A percentile compares a stretch with the other conserved stretches of the same genome.
These are phyloP conservation scores for Lolium multiflorum DNA, from an alignment of 176 grass and related monocot genomes.

Conservation along the genomic window DNA sequence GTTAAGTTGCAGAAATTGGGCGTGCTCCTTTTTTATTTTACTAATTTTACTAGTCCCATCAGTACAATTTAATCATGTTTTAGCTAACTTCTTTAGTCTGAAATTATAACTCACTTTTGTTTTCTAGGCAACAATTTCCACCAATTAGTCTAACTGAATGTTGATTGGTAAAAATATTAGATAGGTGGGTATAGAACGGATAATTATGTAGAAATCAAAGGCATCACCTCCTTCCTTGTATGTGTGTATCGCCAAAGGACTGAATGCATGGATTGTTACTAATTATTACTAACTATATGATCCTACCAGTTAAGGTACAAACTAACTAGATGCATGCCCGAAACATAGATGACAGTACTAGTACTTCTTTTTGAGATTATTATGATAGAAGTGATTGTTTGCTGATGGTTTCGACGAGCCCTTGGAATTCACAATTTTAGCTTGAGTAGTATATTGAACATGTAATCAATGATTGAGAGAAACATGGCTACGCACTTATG, in stretches of 20 bases:
- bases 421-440: neutral
- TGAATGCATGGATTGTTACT: neutral
- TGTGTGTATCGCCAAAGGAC: neutral
- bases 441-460: neutral
- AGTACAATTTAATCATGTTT: slow-evolving; percentile 7
- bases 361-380: neutral
- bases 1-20: neutral
- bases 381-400: neutral
- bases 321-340: neutral
- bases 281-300: neutral
- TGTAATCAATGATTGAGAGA: neutral
- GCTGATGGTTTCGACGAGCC: neutral
- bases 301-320: neutral
- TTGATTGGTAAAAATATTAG: neutral
- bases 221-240: neutral
- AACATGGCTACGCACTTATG: neutral
- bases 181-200: neutral
- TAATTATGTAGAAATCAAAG: neutral
- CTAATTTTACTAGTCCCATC: neutral
- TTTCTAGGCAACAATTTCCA: neutral
- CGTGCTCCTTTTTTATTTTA: neutral
- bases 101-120: neutral
- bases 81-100: neutral
- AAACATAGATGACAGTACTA: neutral
- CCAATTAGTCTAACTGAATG: neutral